phyloP scores from a whole-genome alignment of 371 early-diverging fungal species.

The Saksenaea vasiformis region DNA sequence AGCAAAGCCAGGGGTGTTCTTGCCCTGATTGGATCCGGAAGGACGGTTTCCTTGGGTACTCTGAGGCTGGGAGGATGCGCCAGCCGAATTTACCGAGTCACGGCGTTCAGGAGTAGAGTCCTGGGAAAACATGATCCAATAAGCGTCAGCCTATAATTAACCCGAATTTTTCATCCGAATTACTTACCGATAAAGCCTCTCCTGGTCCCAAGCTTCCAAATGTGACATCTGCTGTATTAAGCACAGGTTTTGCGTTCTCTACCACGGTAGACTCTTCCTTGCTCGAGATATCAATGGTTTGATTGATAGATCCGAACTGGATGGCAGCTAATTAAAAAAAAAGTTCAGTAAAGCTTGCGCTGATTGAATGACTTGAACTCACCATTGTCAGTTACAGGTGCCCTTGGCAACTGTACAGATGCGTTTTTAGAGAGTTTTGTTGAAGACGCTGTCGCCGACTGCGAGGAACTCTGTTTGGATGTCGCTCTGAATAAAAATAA shows the following conservation, averaged over 20 bases:
- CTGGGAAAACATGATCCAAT: background rate
- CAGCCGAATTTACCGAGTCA: slow-evolving; percentile 18
- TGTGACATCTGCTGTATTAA: slow-evolving; percentile 30
- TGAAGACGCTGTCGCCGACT: slow-evolving; percentile 10
- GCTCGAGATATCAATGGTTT: slow-evolving; percentile 22
- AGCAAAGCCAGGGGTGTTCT: slow-evolving; percentile 22
- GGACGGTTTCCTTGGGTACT: slow-evolving; percentile 8
- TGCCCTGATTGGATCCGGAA: slow-evolving; percentile 25
- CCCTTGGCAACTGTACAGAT: slow-evolving; percentile 47
- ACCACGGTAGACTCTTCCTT: slow-evolving; percentile 18
- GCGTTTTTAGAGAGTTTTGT: slow-evolving; percentile 23
- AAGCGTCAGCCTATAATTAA: background rate
- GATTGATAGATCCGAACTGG: slow-evolving; percentile 62
- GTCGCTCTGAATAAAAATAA: slow-evolving; percentile 11
- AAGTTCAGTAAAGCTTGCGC: background rate
- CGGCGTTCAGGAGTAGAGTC: slow-evolving; percentile 10
- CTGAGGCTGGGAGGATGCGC: slow-evolving; percentile 7
- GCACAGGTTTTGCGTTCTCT: slow-evolving; percentile 18
- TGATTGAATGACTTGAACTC: slow-evolving; percentile 11
- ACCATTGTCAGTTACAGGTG: slow-evolving; percentile 43
- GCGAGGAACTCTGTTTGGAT: slow-evolving; percentile 7
- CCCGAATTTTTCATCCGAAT: background rate
- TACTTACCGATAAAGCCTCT: slow-evolving; percentile 36
- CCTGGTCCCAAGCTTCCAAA: slow-evolving; percentile 50
- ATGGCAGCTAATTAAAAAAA: slow-evolving; percentile 33